Conservation (phyloP, 176 grass and related monocot genomes). For the Aegilops umbellulata region DNA sequence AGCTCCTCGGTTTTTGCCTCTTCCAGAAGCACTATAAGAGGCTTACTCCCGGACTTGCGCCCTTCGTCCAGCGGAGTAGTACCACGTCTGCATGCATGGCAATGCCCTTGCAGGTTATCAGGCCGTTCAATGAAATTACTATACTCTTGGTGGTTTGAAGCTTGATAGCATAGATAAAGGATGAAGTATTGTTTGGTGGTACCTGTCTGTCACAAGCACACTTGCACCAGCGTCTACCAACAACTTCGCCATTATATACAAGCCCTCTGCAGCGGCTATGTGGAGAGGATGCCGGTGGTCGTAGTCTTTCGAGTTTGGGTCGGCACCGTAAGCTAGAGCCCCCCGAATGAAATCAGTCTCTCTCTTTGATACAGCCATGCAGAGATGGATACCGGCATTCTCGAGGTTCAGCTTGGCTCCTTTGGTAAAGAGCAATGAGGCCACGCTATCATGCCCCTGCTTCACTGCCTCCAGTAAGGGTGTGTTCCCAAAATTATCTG, state of each 20-base stretch:
- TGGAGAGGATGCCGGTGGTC: conserved; percentile 89
- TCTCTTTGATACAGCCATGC: conserved; percentile 58
- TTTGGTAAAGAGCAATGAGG: conserved; percentile 53
- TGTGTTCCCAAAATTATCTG: conserved; percentile 94
- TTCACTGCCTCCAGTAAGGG: conserved; percentile 83
- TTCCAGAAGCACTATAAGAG: conserved; percentile 62
- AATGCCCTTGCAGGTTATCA: background rate
- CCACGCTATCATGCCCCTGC: conserved; percentile 67
- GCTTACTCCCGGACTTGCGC: conserved; percentile 56
- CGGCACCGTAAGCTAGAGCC: conserved; percentile 55
- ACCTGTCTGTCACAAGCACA: conserved; percentile 80
- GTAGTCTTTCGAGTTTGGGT: conserved; percentile 81
- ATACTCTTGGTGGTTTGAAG: background rate
- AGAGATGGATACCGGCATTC: conserved; percentile 66
- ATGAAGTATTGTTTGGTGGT: background rate
- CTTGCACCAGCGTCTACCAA: conserved; percentile 81
- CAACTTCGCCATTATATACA: conserved; percentile 73
- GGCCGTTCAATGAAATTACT: background rate
- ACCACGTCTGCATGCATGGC: conserved; percentile 50
- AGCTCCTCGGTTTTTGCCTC: conserved; percentile 61
- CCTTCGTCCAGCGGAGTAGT: conserved; percentile 79
- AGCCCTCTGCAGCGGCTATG: conserved; percentile 77
- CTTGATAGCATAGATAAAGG: background rate
- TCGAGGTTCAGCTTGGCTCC: conserved; percentile 72
- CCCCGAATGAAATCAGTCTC: conserved; percentile 80